Evolutionary conservation across 1,284 basidiomycete species (phyloP), one percentile per base, ranked within the genome.

Genomic region (Microbotryomycetes sp.): DNA sequence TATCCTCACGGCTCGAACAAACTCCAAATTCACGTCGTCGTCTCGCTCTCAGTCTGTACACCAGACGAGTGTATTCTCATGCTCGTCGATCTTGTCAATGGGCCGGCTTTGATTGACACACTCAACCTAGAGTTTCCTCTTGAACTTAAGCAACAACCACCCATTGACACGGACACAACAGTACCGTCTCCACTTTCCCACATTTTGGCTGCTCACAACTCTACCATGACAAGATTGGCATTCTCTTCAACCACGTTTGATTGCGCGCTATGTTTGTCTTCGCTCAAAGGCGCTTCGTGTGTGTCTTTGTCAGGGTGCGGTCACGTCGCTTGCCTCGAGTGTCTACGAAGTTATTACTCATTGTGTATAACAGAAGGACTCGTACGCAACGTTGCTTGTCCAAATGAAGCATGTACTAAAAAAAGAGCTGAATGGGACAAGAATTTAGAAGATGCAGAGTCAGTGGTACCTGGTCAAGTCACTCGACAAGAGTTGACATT

Each of bases 361-460:
- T 73, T 88, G 49, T 85, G 83, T 70, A 86, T 90, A 58, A 77
- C 76, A 54, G 88, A 90, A 73, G 88, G 88, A 15, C 83, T 86
- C 62, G 79, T 88, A 4, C 79, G 77, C 23, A 78, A 80, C 28
- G 87, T 90, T 1, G 81, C 83, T 0, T 91, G 88, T 72, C 86
- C 88, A 1, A 84, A 87, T 67, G 81, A 82, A 26, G 67, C 65
- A 25, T 76, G 75, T 36, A 62, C 57, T 5, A 36, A n/a, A 29
- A 28, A 49, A 25, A 52, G 58, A 16, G 50, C 63, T 14, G 29
- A 26, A 31, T 62, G 59, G 63, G 64, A 58, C 56, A 67, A 15
- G 42, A 29, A 12, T 14, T 16, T 23, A 29, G 32, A 22, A 16
- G 28, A 22, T 7, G 29, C 53, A 7, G 30, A n/a, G 12, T 12